Conservation (phyloP, 2,329 filamentous ascomycete genomes). For the Metarhizium brunneum region DNA sequence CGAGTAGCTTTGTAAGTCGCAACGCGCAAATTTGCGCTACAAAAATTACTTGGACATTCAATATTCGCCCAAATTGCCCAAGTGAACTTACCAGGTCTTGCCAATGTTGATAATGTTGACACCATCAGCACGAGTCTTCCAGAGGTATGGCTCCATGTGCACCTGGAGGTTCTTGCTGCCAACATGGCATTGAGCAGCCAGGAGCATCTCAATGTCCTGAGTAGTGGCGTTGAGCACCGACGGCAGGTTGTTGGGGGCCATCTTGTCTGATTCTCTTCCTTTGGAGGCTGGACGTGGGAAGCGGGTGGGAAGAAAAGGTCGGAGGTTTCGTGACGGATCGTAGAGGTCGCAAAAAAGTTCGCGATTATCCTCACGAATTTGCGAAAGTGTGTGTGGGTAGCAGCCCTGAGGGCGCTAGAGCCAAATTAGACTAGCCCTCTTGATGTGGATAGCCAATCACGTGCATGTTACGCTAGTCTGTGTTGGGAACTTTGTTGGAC, state of each 20-base stretch:
- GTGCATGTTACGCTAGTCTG: constrained; percentile 19
- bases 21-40: too few relatives aligned
- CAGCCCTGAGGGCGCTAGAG: constrained; percentile 25
- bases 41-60: background rate
- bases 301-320: constrained; percentile 14
- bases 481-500: constrained; percentile 1
- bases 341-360: constrained; percentile 29
- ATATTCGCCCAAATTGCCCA: background rate
- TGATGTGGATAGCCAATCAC: constrained; percentile 14
- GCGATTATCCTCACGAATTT: constrained; percentile 26
- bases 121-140: constrained; percentile 98
- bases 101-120: constrained; percentile 99
- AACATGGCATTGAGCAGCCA: constrained; percentile 92
- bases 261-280: constrained; percentile 52
- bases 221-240: constrained; percentile 92
- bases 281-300: constrained; percentile 19
- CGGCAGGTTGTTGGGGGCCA: constrained; percentile 93
- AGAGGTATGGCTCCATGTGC: constrained; percentile 99
- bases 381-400: constrained; percentile 29
- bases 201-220: constrained; percentile 99
- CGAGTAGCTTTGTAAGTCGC: too few relatives aligned
- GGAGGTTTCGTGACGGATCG: constrained; percentile 15
- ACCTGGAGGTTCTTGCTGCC: constrained; percentile 99
- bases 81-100: constrained; percentile 84
- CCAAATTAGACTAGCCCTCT: constrained; percentile 12